Evolutionary conservation across 2,329 filamentous ascomycete species (phyloP).

Genomic region (Xylariaceae sp.): DNA sequence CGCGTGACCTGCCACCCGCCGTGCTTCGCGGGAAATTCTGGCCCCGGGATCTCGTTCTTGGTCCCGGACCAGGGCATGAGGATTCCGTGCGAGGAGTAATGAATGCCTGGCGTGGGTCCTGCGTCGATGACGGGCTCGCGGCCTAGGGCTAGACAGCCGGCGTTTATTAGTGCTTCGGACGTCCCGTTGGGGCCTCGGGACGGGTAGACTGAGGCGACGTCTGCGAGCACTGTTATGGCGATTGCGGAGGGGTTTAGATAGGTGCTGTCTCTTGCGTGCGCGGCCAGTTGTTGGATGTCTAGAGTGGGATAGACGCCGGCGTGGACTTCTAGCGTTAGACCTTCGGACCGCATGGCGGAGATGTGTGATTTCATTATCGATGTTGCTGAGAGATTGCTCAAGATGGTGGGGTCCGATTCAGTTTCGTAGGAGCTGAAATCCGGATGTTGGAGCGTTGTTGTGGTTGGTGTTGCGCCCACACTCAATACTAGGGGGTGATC

Average conservation of each 20-base stretch:
- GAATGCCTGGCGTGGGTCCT: constrained; percentile 29
- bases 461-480: constrained; percentile 75
- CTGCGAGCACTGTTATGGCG: constrained; percentile 66
- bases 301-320: constrained; percentile 74
- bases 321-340: constrained; percentile 63
- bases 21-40: constrained; percentile 42
- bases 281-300: constrained; percentile 77
- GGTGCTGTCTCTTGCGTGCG: constrained; percentile 51
- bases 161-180: constrained; percentile 66
- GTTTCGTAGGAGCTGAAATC: constrained; percentile 21
- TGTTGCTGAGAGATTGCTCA: constrained; percentile 20
- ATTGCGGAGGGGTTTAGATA: constrained; percentile 54
- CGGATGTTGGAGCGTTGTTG: constrained; percentile 61
- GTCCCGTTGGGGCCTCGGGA: constrained; percentile 46
- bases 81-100: constrained; percentile 70
- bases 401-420: constrained; percentile 24
- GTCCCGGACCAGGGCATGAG: constrained; percentile 55
- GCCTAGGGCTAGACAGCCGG: constrained; percentile 67
- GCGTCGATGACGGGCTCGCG: constrained; percentile 66
- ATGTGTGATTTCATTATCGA: constrained; percentile 42
- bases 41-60: constrained; percentile 34
- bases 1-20: constrained; percentile 66
- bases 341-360: constrained; percentile 34
- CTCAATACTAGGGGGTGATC: constrained; percentile 52
- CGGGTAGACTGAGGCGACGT: constrained; percentile 68